A percentile compares a stretch with the other conserved stretches of the same genome.
phyloP scores from a whole-genome alignment of 1,139 yeast genomes.

The Scheffersomyces titani region DNA sequence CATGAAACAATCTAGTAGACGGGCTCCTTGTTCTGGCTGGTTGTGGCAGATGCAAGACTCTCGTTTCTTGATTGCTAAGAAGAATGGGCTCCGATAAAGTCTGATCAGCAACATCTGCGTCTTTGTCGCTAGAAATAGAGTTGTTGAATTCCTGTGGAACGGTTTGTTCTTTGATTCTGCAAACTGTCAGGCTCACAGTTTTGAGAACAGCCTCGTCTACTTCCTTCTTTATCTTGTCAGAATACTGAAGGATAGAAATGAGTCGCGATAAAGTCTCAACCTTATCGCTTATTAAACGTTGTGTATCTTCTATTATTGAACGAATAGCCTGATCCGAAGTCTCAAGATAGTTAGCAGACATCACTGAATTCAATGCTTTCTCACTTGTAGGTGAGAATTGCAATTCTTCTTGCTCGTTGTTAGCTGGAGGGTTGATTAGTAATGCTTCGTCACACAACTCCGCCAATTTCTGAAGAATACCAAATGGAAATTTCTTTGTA shows the following conservation, averaged over 20 bases:
- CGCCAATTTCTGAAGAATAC: slow-evolving; percentile 60
- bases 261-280: slow-evolving; percentile 74
- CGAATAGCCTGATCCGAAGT: slow-evolving; percentile 67
- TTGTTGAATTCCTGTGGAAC: slow-evolving; percentile 18
- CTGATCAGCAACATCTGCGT: neutral
- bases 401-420: slow-evolving; percentile 29
- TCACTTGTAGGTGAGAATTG: slow-evolving; percentile 73
- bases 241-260: slow-evolving; percentile 74
- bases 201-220: slow-evolving; percentile 72
- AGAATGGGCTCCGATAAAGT: slow-evolving; percentile 6
- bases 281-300: slow-evolving; percentile 60
- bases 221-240: slow-evolving; percentile 79
- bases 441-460: slow-evolving; percentile 80
- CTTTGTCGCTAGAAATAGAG: slow-evolving; percentile 5
- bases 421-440: slow-evolving; percentile 63
- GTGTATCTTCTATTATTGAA: slow-evolving; percentile 69
- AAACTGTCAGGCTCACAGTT: slow-evolving; percentile 66
- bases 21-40: slow-evolving; percentile 36
- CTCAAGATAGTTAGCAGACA: slow-evolving; percentile 55
- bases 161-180: slow-evolving; percentile 48
- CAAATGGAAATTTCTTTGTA: slow-evolving; percentile 59
- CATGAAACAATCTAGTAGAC: slow-evolving; percentile 35
- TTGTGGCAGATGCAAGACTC: slow-evolving; percentile 29
- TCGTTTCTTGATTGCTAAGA: slow-evolving; percentile 5
- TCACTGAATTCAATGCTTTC: slow-evolving; percentile 57